A percentile compares a stretch with the other conserved stretches of the same genome.
Conservation (phyloP, 768 basidiomycete genomes). For the Fistulinella prunicolor region DNA sequence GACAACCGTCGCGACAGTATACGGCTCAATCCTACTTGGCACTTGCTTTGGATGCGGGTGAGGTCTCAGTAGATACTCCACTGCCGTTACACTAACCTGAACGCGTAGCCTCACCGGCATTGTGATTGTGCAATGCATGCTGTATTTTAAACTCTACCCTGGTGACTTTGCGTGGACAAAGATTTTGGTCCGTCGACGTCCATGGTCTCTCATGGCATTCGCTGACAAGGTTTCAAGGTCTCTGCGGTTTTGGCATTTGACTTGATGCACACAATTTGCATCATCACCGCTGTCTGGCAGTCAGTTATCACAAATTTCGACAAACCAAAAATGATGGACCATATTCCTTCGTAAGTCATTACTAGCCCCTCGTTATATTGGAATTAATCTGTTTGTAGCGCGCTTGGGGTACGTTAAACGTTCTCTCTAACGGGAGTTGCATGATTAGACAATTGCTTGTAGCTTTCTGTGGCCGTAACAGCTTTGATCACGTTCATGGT, state of each 20-base stretch:
- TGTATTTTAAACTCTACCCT: slow-evolving; percentile 33
- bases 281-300: slow-evolving; percentile 25
- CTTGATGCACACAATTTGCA: slow-evolving; percentile 29
- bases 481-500: slow-evolving; percentile 32
- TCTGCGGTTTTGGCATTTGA: slow-evolving; percentile 29
- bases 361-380: fast-evolving
- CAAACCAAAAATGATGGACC: slow-evolving; percentile 25
- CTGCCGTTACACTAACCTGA: slow-evolving; percentile 5
- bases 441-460: background rate
- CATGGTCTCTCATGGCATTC: background rate
- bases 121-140: slow-evolving; percentile 30
- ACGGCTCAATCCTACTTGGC: slow-evolving; percentile 31
- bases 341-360: slow-evolving; percentile 27
- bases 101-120: slow-evolving; percentile 28
- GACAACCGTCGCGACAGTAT: slow-evolving; percentile 28
- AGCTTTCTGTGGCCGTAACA: slow-evolving; percentile 34
- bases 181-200: slow-evolving; percentile 19
- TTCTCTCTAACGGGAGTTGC: background rate
- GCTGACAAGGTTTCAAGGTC: slow-evolving; percentile 15
- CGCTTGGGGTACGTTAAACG: slow-evolving; percentile 25
- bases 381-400: slow-evolving; percentile 8
- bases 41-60: slow-evolving; percentile 31
- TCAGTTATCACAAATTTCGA: slow-evolving; percentile 26
- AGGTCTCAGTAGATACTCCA: background rate
- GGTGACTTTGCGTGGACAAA: slow-evolving; percentile 26